Evolutionary conservation across 1,139 yeast species (phyloP).

Genomic region (Pichia sp.): DNA sequence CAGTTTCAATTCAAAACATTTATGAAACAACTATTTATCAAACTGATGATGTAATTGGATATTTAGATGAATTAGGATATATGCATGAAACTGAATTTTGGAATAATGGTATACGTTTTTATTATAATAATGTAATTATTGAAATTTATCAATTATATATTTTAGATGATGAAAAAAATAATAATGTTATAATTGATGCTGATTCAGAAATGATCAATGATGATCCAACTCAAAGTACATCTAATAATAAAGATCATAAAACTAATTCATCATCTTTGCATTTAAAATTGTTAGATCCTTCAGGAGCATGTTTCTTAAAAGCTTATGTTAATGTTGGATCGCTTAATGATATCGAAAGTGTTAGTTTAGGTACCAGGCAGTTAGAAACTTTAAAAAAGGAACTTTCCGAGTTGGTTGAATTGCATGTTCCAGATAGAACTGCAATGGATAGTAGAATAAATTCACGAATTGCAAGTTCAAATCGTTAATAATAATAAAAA

Average conservation of each 20-base stretch:
- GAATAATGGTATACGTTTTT: slow-evolving; percentile 59
- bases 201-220: slow-evolving; percentile 18
- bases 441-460: slow-evolving; percentile 69
- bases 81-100: slow-evolving; percentile 59
- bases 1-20: slow-evolving; percentile 61
- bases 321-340: slow-evolving; percentile 64
- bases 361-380: slow-evolving; percentile 59
- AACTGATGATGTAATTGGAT: slow-evolving; percentile 31
- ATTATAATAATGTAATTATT: slow-evolving; percentile 57
- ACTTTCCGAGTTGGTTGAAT: slow-evolving; percentile 57
- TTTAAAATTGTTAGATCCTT: slow-evolving; percentile 45
- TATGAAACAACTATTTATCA: slow-evolving; percentile 54
- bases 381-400: slow-evolving; percentile 57
- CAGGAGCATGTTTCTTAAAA: slow-evolving; percentile 56
- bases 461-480: slow-evolving; percentile 24
- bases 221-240: too few species aligned
- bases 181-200: not conserved
- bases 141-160: slow-evolving; percentile 50
- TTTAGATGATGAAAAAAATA: slow-evolving; percentile 2
- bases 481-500: not conserved
- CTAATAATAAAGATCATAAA: not conserved
- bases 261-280: not conserved
- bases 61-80: slow-evolving; percentile 65
- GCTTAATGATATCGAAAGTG: slow-evolving; percentile 69
- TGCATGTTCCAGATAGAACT: slow-evolving; percentile 72